phyloP scores from a whole-genome alignment of 2,329 filamentous ascomycete species.

The Sporothrix humicola region DNA sequence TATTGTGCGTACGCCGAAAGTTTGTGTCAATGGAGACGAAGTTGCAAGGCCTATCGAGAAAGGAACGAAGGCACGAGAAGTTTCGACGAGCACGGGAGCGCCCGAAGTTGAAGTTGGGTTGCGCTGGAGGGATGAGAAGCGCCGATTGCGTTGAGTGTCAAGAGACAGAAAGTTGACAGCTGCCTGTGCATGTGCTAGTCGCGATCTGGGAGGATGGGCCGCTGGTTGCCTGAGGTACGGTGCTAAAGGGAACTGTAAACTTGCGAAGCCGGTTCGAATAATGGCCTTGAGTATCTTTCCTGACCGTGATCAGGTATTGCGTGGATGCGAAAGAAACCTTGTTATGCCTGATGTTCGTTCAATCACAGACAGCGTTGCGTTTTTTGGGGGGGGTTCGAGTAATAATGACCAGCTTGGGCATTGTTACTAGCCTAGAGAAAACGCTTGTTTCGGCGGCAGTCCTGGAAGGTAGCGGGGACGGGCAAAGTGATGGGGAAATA shows the following conservation, averaged over 20 bases:
- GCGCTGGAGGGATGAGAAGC: not conserved
- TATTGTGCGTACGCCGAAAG: not conserved
- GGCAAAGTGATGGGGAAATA: not conserved
- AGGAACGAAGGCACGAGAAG: not conserved
- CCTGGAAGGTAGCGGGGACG: slow-evolving; percentile 30
- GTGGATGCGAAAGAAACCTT: slow-evolving; percentile 11
- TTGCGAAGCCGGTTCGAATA: not conserved
- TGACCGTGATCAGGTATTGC: not conserved
- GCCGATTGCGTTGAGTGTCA: too few species aligned
- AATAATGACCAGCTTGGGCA: slow-evolving; percentile 16
- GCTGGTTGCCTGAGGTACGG: too few species aligned
- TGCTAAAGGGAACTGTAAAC: not conserved
- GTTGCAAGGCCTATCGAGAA: too few species aligned
- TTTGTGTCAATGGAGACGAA: too few species aligned
- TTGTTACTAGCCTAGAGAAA: not conserved
- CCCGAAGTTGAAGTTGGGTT: too few species aligned
- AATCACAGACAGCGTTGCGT: not conserved
- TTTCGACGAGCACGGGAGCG: not conserved
- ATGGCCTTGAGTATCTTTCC: not conserved
- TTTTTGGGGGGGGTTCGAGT: not conserved
- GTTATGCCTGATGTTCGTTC: not conserved
- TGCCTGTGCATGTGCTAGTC: too few species aligned
- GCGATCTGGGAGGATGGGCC: too few species aligned
- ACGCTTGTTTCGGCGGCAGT: slow-evolving; percentile 25
- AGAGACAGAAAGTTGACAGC: too few species aligned